Conservation (phyloP, 352 stramenopile species). For the Pythium sp. region DNA sequence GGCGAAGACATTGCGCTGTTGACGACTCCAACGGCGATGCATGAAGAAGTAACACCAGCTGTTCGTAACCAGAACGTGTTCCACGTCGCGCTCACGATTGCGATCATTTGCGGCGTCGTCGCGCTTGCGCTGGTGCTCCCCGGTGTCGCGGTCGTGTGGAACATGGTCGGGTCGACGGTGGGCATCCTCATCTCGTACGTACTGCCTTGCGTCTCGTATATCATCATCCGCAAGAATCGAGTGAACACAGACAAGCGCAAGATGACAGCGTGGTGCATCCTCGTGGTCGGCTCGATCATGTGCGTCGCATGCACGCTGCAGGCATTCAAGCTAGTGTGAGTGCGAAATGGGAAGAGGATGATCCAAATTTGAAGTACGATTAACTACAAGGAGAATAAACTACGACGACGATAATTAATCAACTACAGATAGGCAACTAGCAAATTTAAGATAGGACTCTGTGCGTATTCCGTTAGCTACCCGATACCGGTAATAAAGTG, state of each 20-base stretch:
- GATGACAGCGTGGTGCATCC: conserved; percentile 71
- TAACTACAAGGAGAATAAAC: background rate
- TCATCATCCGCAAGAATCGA: conserved; percentile 77
- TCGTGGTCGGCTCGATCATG: conserved; percentile 66
- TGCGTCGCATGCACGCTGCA: conserved; percentile 77
- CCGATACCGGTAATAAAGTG: background rate
- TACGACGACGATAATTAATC: background rate
- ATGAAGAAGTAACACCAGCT: background rate
- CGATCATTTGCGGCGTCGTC: conserved; percentile 60
- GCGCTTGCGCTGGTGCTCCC: conserved; percentile 69
- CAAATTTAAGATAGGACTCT: background rate
- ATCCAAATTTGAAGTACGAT: background rate
- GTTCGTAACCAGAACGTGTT: conserved; percentile 24
- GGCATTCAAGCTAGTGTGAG: conserved; percentile 30
- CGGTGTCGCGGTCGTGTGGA: conserved; percentile 85
- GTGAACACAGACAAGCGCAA: conserved; percentile 63
- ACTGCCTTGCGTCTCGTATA: conserved; percentile 84
- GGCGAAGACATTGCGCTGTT: conserved; percentile 38
- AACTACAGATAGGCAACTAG: background rate
- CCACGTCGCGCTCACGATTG: conserved; percentile 68
- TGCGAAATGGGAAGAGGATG: background rate
- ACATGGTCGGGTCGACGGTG: conserved; percentile 86
- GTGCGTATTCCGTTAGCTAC: background rate
- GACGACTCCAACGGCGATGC: conserved; percentile 13
- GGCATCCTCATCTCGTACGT: conserved; percentile 87